A percentile compares a stretch with the other conserved stretches of the same genome.
These are phyloP conservation scores for Aspergillus ibericus DNA, from an alignment of 2,329 filamentous ascomycete species.

Conservation along the genomic window DNA sequence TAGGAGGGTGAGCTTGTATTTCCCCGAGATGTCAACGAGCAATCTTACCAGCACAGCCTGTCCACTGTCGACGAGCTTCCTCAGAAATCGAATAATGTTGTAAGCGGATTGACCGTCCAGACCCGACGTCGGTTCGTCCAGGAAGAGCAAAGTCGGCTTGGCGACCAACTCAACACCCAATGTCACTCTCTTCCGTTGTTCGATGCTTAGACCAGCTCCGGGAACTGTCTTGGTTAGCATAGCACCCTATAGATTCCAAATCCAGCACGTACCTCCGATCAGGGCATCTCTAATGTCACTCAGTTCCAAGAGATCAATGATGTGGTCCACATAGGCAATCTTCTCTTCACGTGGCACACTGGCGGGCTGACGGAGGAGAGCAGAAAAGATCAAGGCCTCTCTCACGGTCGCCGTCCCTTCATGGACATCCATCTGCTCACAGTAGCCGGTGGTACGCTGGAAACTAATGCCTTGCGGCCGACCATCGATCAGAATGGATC, in stretches of 20 bases:
- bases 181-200: constrained; percentile 65
- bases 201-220: constrained; percentile 62
- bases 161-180: constrained; percentile 61
- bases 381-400: constrained; percentile 65
- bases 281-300: constrained; percentile 61
- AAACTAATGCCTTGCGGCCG: constrained; percentile 46
- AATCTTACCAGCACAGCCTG: constrained; percentile 62
- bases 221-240: constrained; percentile 29
- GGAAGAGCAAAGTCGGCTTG: constrained; percentile 61
- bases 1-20: neutral
- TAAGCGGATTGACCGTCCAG: constrained; percentile 66
- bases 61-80: constrained; percentile 65
- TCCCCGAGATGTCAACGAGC: neutral
- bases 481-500: constrained; percentile 46
- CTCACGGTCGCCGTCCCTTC: constrained; percentile 63
- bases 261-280: constrained; percentile 51
- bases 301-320: constrained; percentile 66
- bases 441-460: constrained; percentile 53
- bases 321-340: constrained; percentile 63
- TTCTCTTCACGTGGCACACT: constrained; percentile 59
- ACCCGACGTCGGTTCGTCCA: constrained; percentile 62
- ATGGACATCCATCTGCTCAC: constrained; percentile 65
- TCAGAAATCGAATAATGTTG: constrained; percentile 59
- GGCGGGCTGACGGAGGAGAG: constrained; percentile 60
- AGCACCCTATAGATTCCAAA: too few species aligned